phyloP scores from a whole-genome alignment of 75 land plant genomes.

The Ceratopteris richardii region DNA sequence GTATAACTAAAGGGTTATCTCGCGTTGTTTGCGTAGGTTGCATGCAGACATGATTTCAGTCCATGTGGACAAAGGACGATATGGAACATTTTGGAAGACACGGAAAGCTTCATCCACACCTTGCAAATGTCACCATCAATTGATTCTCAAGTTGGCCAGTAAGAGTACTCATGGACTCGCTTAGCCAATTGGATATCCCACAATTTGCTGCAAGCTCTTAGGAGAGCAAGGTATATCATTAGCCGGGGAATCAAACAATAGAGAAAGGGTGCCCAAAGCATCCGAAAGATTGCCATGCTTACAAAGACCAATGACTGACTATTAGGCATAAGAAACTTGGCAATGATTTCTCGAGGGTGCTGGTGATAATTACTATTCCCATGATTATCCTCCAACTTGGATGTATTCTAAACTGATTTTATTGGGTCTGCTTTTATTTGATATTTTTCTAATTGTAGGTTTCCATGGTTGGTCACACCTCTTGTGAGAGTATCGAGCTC shows the following conservation, averaged over 20 bases:
- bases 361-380: too few species aligned
- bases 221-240: slow-evolving; percentile 3
- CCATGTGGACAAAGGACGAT: slow-evolving; percentile 29
- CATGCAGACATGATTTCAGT: slow-evolving; percentile 40
- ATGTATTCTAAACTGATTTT: too few species aligned
- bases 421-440: too few species aligned
- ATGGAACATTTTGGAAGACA: slow-evolving; percentile 30
- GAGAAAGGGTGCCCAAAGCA: too few species aligned
- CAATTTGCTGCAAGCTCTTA: slow-evolving; percentile 26
- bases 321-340: too few species aligned
- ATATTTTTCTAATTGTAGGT: too few species aligned
- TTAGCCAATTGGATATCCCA: neutral
- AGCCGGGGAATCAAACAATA: slow-evolving; percentile 15
- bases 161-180: slow-evolving; percentile 21
- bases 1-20: slow-evolving; percentile 27
- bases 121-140: slow-evolving; percentile 16
- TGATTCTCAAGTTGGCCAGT: slow-evolving; percentile 26
- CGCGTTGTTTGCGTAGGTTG: slow-evolving; percentile 17
- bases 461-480: too few species aligned
- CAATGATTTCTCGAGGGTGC: too few species aligned
- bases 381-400: too few species aligned
- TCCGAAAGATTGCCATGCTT: too few species aligned
- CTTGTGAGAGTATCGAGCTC: too few species aligned
- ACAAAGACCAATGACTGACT: too few species aligned
- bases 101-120: slow-evolving; percentile 18